phyloP scores from a whole-genome alignment of 2,329 filamentous ascomycete genomes.

The Calonectria leucothoes region DNA sequence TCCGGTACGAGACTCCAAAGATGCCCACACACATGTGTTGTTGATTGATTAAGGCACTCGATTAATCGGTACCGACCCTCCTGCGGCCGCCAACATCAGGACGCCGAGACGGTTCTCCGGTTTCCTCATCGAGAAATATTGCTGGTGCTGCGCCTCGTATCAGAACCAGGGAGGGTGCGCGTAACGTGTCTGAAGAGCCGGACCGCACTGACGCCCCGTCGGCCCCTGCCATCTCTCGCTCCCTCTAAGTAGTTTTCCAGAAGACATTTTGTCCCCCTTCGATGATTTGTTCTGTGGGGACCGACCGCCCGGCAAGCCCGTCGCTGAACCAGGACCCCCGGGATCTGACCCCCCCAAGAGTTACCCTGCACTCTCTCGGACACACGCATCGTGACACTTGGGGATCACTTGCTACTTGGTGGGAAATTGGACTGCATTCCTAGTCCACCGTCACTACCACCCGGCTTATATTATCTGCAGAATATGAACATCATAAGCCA shows the following conservation, averaged over 20 bases:
- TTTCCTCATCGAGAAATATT: slow-evolving; percentile 35
- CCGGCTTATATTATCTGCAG: slow-evolving; percentile 33
- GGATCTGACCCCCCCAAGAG: slow-evolving; percentile 11
- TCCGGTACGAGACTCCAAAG: not conserved
- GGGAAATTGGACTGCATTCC: slow-evolving; percentile 40
- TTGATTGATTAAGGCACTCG: not conserved
- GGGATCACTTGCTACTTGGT: slow-evolving; percentile 28
- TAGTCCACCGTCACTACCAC: slow-evolving; percentile 26
- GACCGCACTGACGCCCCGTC: slow-evolving; percentile 32
- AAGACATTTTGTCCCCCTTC: slow-evolving; percentile 32
- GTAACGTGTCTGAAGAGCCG: slow-evolving; percentile 25
- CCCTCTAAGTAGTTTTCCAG: slow-evolving; percentile 15
- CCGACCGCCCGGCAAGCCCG: slow-evolving; percentile 36
- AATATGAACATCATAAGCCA: slow-evolving; percentile 41
- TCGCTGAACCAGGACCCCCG: slow-evolving; percentile 30
- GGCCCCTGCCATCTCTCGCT: slow-evolving; percentile 16
- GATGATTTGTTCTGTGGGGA: slow-evolving; percentile 38
- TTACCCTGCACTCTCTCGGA: slow-evolving; percentile 20
- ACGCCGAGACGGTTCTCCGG: slow-evolving; percentile 28
- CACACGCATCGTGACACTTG: slow-evolving; percentile 14
- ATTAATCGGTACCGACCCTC: slow-evolving; percentile 24
- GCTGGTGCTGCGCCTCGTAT: slow-evolving; percentile 28
- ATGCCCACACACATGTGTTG: not conserved
- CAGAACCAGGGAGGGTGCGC: slow-evolving; percentile 28
- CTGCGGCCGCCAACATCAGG: slow-evolving; percentile 43